Base-by-base conservation (phyloP, 108 stramenopile species). In the Parmales sp. region DNA sequence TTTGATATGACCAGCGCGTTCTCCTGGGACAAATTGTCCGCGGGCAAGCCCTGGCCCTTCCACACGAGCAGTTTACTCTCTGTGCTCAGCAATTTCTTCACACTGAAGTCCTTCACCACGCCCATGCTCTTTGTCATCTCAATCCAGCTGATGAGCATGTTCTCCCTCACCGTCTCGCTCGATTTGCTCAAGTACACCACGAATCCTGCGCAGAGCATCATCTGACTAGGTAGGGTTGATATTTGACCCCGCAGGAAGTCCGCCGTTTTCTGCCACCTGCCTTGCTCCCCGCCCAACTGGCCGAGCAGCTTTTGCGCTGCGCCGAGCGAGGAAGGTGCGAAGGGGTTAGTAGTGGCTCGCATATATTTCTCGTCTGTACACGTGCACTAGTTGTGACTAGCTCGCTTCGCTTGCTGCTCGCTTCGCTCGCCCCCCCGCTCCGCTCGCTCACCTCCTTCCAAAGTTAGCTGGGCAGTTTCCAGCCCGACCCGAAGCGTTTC, bases 261-360 rank as follows among this genome's bases (percentile, higher is more conserved):
- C 16, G 74, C 65, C 64, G 78, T 74, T 2, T 26, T 11, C 65
- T 74, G 41, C 79, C 79, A 80, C 2, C 79, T 51, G 22, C 51
- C 39, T 37, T 80, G 78, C 68, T 85, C 84, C 0, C 82, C 83
- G 6, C 76, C 49, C 11, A 85, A 73, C 76, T 82, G 78, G 0
- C 46, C 76, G 5, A 85, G 65, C 25, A 83, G 51, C 13, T 38
- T 37, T 38, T 83, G 68, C 23, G 82, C 82, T n/a, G n/a, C n/a
- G n/a, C n/a, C n/a, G n/a, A n/a, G n/a, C n/a, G n/a, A n/a, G n/a
- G n/a, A n/a, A n/a, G n/a, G n/a, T n/a, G n/a, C n/a, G n/a, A n/a
- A n/a, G n/a, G n/a, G n/a, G n/a, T n/a, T n/a, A n/a, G n/a, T n/a
- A n/a, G n/a, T n/a, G n/a, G n/a, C n/a, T n/a, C n/a, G n/a, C n/a